phyloP scores from a whole-genome alignment of 352 stramenopile genomes.

The Globisporangium megalacanthum region DNA sequence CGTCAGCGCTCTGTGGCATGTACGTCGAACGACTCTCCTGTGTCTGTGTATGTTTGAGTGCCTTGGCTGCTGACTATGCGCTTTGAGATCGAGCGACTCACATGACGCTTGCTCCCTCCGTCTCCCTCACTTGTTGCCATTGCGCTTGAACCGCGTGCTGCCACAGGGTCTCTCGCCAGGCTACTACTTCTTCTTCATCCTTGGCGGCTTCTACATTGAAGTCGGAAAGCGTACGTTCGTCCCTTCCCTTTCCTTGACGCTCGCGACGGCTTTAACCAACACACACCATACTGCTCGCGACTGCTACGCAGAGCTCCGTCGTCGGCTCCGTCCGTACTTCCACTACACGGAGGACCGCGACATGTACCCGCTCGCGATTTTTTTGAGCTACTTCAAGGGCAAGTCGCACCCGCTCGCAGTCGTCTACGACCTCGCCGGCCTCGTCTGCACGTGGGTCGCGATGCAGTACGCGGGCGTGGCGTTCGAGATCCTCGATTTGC shows the following conservation, averaged over 20 bases:
- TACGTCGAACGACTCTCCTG: conserved; percentile 21
- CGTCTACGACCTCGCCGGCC: conserved; percentile 69
- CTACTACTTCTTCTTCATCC: conserved; percentile 87
- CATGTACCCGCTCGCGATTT: conserved; percentile 73
- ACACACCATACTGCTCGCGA: background rate
- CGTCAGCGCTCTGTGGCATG: conserved; percentile 81
- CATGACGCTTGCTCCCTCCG: conserved; percentile 9
- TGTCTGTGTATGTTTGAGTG: no score
- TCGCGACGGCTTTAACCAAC: background rate
- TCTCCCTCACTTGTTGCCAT: conserved; percentile 1
- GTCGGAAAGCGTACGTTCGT: conserved; percentile 64
- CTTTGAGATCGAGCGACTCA: no score
- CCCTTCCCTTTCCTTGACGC: background rate
- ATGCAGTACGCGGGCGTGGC: conserved; percentile 86
- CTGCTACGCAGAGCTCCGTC: conserved; percentile 45
- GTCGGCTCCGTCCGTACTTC: conserved; percentile 68
- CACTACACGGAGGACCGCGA: conserved; percentile 84
- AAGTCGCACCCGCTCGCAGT: conserved; percentile 70
- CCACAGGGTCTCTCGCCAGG: conserved; percentile 72
- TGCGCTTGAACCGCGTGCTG: conserved; percentile 16
- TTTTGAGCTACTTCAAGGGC: conserved; percentile 73
- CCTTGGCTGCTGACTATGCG: no score
- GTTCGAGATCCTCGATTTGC: conserved; percentile 81
- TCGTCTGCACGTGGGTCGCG: conserved; percentile 73
- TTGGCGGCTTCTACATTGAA: conserved; percentile 83